These are phyloP conservation scores for Colletotrichum trifolii DNA, from an alignment of 2,329 filamentous ascomycete genomes.

Conservation along the genomic window DNA sequence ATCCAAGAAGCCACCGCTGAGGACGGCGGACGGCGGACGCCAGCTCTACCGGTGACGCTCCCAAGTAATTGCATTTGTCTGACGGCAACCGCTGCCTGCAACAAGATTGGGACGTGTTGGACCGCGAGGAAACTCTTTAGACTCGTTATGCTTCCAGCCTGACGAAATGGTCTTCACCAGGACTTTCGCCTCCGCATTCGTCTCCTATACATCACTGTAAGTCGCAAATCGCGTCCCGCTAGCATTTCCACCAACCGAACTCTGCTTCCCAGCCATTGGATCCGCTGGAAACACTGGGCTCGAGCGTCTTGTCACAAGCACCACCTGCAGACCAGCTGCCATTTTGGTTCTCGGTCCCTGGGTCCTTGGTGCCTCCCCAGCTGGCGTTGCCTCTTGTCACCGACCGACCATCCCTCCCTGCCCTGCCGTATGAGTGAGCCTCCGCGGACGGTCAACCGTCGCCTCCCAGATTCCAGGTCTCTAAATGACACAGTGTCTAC, in stretches of 20 bases:
- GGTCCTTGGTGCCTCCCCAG: background rate
- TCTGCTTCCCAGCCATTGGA: slow-evolving; percentile 6
- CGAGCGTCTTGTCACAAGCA: slow-evolving; percentile 13
- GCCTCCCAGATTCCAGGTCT: background rate
- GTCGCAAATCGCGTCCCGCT: slow-evolving; percentile 3
- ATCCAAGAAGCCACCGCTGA: slow-evolving; percentile 7
- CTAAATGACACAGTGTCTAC: background rate
- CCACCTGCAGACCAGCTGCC: slow-evolving; percentile 7
- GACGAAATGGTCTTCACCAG: too few species aligned
- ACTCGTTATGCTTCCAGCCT: too few species aligned
- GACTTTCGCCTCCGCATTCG: slow-evolving; percentile 19
- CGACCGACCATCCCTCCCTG: slow-evolving; percentile 2
- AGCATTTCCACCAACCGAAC: slow-evolving; percentile 21
- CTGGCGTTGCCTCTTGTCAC: slow-evolving; percentile 4
- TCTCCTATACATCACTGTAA: slow-evolving; percentile 6
- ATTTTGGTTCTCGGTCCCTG: slow-evolving; percentile 4
- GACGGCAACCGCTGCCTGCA: slow-evolving; percentile 9
- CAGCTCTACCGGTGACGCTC: slow-evolving; percentile 8
- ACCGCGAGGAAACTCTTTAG: too few species aligned
- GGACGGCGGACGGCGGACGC: slow-evolving; percentile 17
- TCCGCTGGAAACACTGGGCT: slow-evolving; percentile 4
- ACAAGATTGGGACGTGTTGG: too few species aligned
- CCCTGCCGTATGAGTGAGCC: slow-evolving; percentile 6
- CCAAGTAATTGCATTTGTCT: slow-evolving; percentile 21
- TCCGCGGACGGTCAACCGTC: slow-evolving; percentile 13